phyloP scores from a whole-genome alignment of 1,139 yeast genomes.

The Meyerozyma athensensis region DNA sequence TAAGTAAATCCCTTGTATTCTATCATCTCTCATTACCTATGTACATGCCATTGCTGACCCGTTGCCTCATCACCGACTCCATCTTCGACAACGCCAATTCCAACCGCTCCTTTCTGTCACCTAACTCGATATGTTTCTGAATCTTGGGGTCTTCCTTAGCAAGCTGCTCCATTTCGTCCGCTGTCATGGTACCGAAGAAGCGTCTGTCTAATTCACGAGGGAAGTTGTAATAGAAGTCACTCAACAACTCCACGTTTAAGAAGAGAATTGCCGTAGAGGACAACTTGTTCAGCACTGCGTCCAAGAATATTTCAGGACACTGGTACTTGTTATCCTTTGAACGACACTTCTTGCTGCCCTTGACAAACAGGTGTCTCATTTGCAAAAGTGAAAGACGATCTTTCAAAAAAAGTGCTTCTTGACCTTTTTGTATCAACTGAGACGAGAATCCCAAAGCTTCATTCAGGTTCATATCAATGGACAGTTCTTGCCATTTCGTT shows the following conservation, averaged over 20 bases:
- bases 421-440: slow-evolving; percentile 67
- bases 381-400: slow-evolving; percentile 70
- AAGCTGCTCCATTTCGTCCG: slow-evolving; percentile 78
- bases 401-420: slow-evolving; percentile 75
- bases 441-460: slow-evolving; percentile 78
- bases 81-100: slow-evolving; percentile 81
- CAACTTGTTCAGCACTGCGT: slow-evolving; percentile 86
- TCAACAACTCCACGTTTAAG: slow-evolving; percentile 84
- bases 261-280: slow-evolving; percentile 91
- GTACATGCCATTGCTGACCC: not conserved
- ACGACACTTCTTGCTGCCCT: slow-evolving; percentile 67
- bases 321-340: slow-evolving; percentile 76
- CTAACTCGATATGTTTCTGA: slow-evolving; percentile 85
- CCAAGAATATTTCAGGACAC: slow-evolving; percentile 92
- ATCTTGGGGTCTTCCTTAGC: slow-evolving; percentile 95
- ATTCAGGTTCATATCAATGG: slow-evolving; percentile 38
- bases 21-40: slow-evolving; percentile 2
- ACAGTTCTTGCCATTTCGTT: slow-evolving; percentile 44
- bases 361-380: slow-evolving; percentile 72
- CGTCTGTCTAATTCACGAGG: slow-evolving; percentile 87
- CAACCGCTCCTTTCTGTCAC: slow-evolving; percentile 83
- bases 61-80: slow-evolving; percentile 54
- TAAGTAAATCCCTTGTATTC: not conserved
- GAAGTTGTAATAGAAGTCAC: slow-evolving; percentile 93
- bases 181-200: slow-evolving; percentile 57